Evolutionary conservation across 495 filamentous ascomycete species (phyloP).

Genomic region (Aspergillus bertholletiae): DNA sequence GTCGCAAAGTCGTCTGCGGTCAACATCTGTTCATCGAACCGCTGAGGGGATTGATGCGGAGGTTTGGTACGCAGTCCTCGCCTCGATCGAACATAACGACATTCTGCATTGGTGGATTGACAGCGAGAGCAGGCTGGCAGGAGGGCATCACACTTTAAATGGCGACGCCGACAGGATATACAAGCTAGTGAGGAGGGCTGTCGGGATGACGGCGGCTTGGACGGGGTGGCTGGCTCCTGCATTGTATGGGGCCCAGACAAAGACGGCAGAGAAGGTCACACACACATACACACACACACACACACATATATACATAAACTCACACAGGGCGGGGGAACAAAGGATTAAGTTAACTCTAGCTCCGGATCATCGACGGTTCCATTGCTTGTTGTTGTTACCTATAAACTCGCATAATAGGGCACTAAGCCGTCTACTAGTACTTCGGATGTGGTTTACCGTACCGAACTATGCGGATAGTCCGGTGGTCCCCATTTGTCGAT

Average conservation of each 20-base stretch:
- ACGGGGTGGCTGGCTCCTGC: slow-evolving; percentile 6
- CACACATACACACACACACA: too few relatives aligned
- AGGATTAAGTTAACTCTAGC: not conserved
- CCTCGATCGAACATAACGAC: slow-evolving; percentile 24
- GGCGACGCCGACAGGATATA: slow-evolving; percentile 52
- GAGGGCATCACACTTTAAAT: slow-evolving; percentile 54
- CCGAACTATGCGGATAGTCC: not conserved
- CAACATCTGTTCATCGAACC: slow-evolving; percentile 14
- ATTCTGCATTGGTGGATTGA: slow-evolving; percentile 15
- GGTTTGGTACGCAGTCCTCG: slow-evolving; percentile 33
- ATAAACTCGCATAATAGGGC: not conserved
- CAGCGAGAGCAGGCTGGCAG: slow-evolving; percentile 36
- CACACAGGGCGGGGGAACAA: not conserved
- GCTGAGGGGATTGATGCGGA: not conserved
- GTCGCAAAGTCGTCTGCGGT: slow-evolving; percentile 9
- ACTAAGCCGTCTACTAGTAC: too few relatives aligned
- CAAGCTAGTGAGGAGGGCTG: slow-evolving; percentile 46
- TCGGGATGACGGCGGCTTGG: not conserved
- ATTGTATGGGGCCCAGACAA: not conserved
- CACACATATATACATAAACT: too few relatives aligned
- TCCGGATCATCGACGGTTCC: not conserved
- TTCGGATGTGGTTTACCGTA: not conserved
- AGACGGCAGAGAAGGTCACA: too few relatives aligned
- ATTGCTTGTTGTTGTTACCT: not conserved
- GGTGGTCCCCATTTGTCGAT: slow-evolving; percentile 5